Conservation (phyloP, 2,329 filamentous ascomycete species). For the Didymella keratinophila region DNA sequence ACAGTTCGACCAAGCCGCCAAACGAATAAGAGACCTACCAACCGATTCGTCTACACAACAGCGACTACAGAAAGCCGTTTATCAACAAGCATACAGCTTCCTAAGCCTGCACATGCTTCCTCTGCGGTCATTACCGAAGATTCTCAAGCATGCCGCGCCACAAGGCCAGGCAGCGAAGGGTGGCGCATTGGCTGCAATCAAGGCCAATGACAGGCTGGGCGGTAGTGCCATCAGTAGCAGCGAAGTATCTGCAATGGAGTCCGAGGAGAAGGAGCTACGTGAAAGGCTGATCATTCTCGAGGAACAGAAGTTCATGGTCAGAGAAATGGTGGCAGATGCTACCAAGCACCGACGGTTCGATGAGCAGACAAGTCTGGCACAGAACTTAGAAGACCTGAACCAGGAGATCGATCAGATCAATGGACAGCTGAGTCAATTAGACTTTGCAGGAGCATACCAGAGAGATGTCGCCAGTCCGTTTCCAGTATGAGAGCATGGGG, state of each 20-base stretch:
- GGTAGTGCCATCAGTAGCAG: conserved; percentile 65
- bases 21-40: conserved; percentile 79
- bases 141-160: conserved; percentile 63
- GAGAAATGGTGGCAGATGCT: conserved; percentile 82
- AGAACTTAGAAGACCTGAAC: conserved; percentile 83
- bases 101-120: conserved; percentile 91
- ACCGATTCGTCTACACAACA: conserved; percentile 76
- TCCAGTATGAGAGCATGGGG: not conserved
- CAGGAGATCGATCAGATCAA: conserved; percentile 75
- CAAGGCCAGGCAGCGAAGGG: conserved; percentile 53
- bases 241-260: conserved; percentile 73
- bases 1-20: conserved; percentile 84
- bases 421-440: conserved; percentile 71
- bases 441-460: conserved; percentile 64
- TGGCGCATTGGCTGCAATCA: conserved; percentile 65
- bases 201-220: conserved; percentile 61
- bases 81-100: conserved; percentile 82
- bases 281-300: conserved; percentile 85
- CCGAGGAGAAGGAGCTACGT: conserved; percentile 81
- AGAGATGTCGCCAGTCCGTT: conserved; percentile 35
- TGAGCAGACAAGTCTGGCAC: conserved; percentile 79
- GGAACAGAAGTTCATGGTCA: conserved; percentile 89
- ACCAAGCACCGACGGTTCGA: conserved; percentile 81
- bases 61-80: conserved; percentile 80
- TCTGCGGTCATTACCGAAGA: conserved; percentile 64